Percentiles rank a stretch among this genome's conserved stretches.
Conservation (phyloP, 306 rosid species). For the Casuarina cunninghamiana region DNA sequence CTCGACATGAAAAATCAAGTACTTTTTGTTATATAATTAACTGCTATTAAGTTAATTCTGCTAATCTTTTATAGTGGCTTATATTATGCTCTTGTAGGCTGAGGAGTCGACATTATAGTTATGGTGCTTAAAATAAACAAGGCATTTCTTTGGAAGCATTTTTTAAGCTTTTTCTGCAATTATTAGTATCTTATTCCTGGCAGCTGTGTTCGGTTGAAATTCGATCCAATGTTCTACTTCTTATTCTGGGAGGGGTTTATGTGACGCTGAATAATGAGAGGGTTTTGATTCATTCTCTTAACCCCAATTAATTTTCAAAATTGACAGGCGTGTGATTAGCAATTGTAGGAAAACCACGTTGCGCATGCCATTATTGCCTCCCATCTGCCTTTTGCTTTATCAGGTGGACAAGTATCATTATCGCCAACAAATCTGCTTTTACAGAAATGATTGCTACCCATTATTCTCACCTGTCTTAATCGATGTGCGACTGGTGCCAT, state of each 20-base stretch:
- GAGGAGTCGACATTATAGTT: neutral
- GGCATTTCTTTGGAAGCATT: neutral
- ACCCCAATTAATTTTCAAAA: neutral
- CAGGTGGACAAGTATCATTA: neutral
- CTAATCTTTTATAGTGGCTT: neutral
- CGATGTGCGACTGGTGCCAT: too few species aligned
- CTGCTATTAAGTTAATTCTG: constrained; percentile 9
- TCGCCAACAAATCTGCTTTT: neutral
- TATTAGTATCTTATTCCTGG: neutral
- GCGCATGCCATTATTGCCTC: neutral
- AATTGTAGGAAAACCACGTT: neutral
- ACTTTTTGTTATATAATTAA: neutral
- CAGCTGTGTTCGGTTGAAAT: neutral
- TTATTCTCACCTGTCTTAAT: neutral
- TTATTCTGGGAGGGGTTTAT: neutral
- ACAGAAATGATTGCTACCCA: neutral
- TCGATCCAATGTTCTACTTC: neutral
- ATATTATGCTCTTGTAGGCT: neutral
- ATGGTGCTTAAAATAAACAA: neutral
- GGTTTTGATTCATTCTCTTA: neutral
- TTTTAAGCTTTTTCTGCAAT: neutral
- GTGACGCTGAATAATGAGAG: neutral
- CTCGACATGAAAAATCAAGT: neutral
- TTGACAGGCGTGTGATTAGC: neutral
- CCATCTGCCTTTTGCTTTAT: neutral